Evolutionary conservation across 495 filamentous ascomycete genomes (phyloP).

Genomic region (Geopyxis carbonaria): DNA sequence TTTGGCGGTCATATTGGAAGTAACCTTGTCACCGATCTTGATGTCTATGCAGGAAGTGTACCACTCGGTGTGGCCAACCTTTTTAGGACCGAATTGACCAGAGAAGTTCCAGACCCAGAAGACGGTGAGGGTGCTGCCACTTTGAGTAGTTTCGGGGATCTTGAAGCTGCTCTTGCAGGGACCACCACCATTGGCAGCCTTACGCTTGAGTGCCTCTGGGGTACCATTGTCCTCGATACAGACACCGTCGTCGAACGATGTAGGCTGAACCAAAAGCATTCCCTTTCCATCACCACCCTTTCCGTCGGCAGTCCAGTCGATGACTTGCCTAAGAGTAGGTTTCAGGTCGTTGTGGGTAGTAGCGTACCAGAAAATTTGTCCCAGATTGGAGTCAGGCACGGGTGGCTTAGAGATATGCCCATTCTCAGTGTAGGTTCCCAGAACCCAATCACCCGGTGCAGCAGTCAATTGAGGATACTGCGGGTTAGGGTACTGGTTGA

Average conservation of each 20-base stretch:
- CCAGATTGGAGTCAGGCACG: conserved; percentile 1
- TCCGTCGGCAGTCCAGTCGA: conserved; percentile 11
- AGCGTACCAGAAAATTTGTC: conserved; percentile 20
- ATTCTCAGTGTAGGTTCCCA: conserved; percentile 19
- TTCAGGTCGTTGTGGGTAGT: conserved; percentile 7
- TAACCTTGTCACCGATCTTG: conserved; percentile 10
- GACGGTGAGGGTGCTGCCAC: conserved; percentile 13
- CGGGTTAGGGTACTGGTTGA: conserved; percentile 4
- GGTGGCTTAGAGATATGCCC: conserved; percentile 17
- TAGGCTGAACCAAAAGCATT: conserved; percentile 5
- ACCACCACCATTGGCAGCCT: conserved; percentile 6
- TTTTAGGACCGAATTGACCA: conserved; percentile 9
- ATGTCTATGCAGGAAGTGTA: conserved; percentile 24
- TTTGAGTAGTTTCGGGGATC: conserved; percentile 12
- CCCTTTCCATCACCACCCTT: conserved; percentile 12
- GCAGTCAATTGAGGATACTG: conserved; percentile 12
- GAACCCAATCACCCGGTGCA: conserved; percentile 12
- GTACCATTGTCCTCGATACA: conserved; percentile 13
- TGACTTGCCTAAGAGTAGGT: conserved; percentile 11
- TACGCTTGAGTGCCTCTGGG: conserved; percentile 2
- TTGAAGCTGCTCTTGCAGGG: conserved; percentile 16
- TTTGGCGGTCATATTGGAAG: too few species aligned
- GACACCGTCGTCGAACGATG: conserved; percentile 17
- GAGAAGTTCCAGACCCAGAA: conserved; percentile 24
- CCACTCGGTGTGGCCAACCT: conserved; percentile 11